These are phyloP conservation scores for Lentinula lateritia DNA, from an alignment of 768 basidiomycete species.

Conservation along the genomic window DNA sequence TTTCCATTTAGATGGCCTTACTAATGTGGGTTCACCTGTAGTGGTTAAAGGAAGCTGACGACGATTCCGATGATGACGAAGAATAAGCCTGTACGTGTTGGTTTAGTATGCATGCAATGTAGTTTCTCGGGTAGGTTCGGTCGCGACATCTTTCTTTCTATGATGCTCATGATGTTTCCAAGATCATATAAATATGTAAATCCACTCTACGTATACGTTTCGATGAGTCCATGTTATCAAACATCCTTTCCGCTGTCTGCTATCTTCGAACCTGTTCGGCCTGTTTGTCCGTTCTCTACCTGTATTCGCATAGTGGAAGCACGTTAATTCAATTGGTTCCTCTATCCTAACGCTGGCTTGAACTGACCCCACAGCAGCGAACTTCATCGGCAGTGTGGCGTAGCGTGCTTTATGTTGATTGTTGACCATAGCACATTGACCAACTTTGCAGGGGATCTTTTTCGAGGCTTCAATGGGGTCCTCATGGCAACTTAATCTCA, in stretches of 20 bases:
- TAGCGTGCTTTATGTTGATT: too few relatives aligned
- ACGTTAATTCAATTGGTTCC: too few relatives aligned
- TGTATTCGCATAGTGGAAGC: too few relatives aligned
- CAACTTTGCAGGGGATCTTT: neutral
- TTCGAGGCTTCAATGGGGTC: neutral
- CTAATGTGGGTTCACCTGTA: slow-evolving; percentile 16
- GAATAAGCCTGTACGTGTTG: slow-evolving; percentile 5
- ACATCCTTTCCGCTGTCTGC: too few relatives aligned
- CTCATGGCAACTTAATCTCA: neutral
- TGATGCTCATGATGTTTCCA: neutral
- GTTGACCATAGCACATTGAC: neutral
- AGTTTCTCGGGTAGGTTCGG: neutral
- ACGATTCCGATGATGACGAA: slow-evolving; percentile 61
- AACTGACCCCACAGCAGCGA: too few relatives aligned
- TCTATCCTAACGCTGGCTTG: too few relatives aligned
- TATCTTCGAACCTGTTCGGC: too few relatives aligned
- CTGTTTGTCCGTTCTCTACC: too few relatives aligned
- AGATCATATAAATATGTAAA: neutral
- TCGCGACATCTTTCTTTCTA: too few relatives aligned
- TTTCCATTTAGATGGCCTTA: neutral
- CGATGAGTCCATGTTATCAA: too few relatives aligned
- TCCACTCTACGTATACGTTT: neutral
- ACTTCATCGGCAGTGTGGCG: too few relatives aligned
- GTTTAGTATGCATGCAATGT: neutral
- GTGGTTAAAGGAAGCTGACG: slow-evolving; percentile 90